A percentile compares a stretch with the other conserved stretches of the same genome.
These are phyloP conservation scores for Daldinia concentrica DNA, from an alignment of 495 filamentous ascomycete species.

Conservation along the genomic window DNA sequence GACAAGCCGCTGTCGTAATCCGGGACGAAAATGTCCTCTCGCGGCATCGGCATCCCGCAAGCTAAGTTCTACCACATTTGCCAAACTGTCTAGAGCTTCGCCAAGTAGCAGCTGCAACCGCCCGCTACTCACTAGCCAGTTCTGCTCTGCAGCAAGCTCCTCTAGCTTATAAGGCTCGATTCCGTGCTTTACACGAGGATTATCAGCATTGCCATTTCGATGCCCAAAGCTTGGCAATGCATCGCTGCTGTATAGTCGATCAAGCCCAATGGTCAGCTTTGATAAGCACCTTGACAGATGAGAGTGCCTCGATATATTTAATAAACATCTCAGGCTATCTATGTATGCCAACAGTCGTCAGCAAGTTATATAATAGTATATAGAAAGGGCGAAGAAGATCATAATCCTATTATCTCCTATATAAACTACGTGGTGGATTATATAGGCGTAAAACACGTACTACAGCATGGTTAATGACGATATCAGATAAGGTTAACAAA, in stretches of 20 bases:
- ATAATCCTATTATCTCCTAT: neutral
- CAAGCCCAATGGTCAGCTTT: constrained; percentile 42
- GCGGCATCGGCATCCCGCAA: constrained; percentile 48
- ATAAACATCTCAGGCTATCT: constrained; percentile 38
- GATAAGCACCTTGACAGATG: constrained; percentile 45
- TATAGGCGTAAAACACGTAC: constrained; percentile 11
- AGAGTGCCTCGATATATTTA: constrained; percentile 43
- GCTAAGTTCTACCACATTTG: constrained; percentile 48
- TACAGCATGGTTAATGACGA: constrained; percentile 13
- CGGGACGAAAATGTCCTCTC: constrained; percentile 17
- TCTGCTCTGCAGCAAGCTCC: constrained; percentile 36
- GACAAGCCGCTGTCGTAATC: constrained; percentile 7
- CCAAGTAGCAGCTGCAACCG: constrained; percentile 41
- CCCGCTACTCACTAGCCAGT: constrained; percentile 40
- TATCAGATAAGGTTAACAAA: neutral
- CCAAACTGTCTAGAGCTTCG: constrained; percentile 50
- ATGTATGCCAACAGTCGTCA: neutral
- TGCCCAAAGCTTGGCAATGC: constrained; percentile 11
- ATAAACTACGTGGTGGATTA: neutral
- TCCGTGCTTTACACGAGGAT: constrained; percentile 19
- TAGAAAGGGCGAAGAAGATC: neutral
- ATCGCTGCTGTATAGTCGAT: constrained; percentile 37
- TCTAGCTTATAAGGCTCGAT: constrained; percentile 33
- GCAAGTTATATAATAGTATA: neutral
- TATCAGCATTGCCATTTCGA: constrained; percentile 9